A percentile compares a stretch with the other conserved stretches of the same genome.
Conservation (phyloP, 768 basidiomycete species). For the Boletus pseudopeckii region DNA sequence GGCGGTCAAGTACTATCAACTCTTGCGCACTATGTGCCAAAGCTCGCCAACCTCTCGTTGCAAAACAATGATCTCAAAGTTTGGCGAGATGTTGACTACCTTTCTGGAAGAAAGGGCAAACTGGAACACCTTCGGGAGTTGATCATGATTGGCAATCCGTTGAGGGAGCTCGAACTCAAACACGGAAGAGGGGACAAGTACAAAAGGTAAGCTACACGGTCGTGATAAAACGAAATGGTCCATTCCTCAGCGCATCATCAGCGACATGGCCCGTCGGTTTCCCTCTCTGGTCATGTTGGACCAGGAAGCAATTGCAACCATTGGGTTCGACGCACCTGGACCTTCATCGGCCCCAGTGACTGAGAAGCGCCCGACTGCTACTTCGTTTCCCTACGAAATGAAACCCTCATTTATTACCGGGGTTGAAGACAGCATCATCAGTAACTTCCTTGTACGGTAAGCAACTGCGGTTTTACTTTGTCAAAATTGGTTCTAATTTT, state of each 20-base stretch:
- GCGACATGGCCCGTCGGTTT: constrained; percentile 80
- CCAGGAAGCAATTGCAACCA: constrained; percentile 68
- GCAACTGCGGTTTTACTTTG: constrained; percentile 22
- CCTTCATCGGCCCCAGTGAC: constrained; percentile 40
- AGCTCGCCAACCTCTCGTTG: constrained; percentile 73
- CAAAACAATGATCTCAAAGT: constrained; percentile 71
- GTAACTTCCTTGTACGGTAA: constrained; percentile 75
- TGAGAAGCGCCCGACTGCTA: constrained; percentile 50
- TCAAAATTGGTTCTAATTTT: constrained; percentile 3
- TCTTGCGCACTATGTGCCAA: constrained; percentile 73
- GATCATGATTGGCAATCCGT: constrained; percentile 71
- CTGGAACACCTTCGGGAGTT: constrained; percentile 66
- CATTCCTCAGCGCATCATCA: constrained; percentile 29
- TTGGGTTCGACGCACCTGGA: constrained; percentile 74
- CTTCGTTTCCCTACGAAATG: constrained; percentile 79
- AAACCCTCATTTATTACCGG: constrained; percentile 70
- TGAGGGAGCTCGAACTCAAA: constrained; percentile 59
- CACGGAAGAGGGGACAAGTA: constrained; percentile 60
- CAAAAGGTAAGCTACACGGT: constrained; percentile 49
- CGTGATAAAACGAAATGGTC: neutral
- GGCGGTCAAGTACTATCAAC: constrained; percentile 56
- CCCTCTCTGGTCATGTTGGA: constrained; percentile 82
- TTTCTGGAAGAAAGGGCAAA: constrained; percentile 56
- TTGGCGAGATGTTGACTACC: constrained; percentile 67
- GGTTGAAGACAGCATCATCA: constrained; percentile 64